These are phyloP conservation scores for Penicillium sp. DNA, from an alignment of 2,329 filamentous ascomycete genomes.

Conservation along the genomic window DNA sequence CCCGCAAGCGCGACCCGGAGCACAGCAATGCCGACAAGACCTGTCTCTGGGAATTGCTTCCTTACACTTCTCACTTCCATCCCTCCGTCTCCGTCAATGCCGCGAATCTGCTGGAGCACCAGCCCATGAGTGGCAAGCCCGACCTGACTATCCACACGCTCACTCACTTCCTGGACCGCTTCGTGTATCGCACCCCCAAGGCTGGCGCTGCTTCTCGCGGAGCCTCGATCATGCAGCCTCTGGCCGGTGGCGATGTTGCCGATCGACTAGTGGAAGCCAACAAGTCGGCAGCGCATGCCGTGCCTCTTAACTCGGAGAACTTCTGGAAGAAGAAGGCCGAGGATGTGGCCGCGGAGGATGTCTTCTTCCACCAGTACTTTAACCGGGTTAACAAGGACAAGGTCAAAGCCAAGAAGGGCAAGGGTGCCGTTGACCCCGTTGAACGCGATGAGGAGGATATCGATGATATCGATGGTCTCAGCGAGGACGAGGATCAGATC, in stretches of 20 bases:
- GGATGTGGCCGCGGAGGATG: slow-evolving; percentile 84
- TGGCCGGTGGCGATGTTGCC: slow-evolving; percentile 62
- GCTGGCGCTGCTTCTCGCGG: slow-evolving; percentile 64
- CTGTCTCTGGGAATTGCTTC: slow-evolving; percentile 86
- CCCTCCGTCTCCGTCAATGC: slow-evolving; percentile 88
- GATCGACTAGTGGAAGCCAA: slow-evolving; percentile 61
- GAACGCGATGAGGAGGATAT: slow-evolving; percentile 43
- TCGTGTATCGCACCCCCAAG: slow-evolving; percentile 96
- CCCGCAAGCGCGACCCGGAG: slow-evolving; percentile 85
- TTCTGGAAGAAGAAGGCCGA: slow-evolving; percentile 93
- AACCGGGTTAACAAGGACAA: slow-evolving; percentile 66
- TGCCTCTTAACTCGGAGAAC: slow-evolving; percentile 77
- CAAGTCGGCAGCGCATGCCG: slow-evolving; percentile 55
- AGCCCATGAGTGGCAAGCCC: slow-evolving; percentile 77
- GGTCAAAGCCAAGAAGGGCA: slow-evolving; percentile 53
- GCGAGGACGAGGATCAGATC: slow-evolving; percentile 73
- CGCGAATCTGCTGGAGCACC: slow-evolving; percentile 64
- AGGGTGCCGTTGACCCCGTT: slow-evolving; percentile 48
- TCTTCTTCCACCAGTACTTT: slow-evolving; percentile 99
- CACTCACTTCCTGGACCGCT: slow-evolving; percentile 94
- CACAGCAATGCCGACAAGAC: slow-evolving; percentile 90
- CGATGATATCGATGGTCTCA: slow-evolving; percentile 51
- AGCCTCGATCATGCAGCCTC: slow-evolving; percentile 93
- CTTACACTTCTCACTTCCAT: slow-evolving; percentile 80
- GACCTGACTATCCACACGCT: slow-evolving; percentile 87